phyloP scores from a whole-genome alignment of 2,329 filamentous ascomycete species.

The Clarireedia sp. region DNA sequence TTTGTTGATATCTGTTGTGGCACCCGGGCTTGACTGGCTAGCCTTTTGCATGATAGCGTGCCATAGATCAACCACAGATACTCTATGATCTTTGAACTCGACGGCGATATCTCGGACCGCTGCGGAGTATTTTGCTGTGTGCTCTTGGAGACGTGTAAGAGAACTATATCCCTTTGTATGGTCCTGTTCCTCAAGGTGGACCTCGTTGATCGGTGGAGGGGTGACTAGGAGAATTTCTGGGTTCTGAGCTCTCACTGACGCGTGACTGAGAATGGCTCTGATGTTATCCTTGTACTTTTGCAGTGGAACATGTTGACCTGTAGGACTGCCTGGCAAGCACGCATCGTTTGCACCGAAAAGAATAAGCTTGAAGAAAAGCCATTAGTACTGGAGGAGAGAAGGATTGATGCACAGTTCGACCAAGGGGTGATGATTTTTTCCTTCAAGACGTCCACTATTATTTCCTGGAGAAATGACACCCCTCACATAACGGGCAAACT shows the following conservation, averaged over 20 bases:
- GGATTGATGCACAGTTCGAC: background rate
- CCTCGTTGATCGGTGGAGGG: conserved; percentile 69
- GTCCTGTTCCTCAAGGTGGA: conserved; percentile 30
- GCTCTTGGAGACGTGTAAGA: conserved; percentile 50
- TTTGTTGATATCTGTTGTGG: conserved; percentile 9
- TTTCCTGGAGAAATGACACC: background rate
- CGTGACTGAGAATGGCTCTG: conserved; percentile 62
- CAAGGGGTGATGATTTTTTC: background rate
- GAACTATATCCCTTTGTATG: conserved; percentile 22
- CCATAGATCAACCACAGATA: conserved; percentile 74
- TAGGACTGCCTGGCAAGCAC: conserved; percentile 47
- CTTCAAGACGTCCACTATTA: background rate
- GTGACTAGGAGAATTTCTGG: conserved; percentile 71
- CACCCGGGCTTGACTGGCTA: conserved; percentile 42
- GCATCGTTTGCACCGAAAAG: conserved; percentile 92
- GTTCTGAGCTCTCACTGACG: conserved; percentile 58
- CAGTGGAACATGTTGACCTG: conserved; percentile 71
- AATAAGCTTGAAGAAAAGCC: conserved; percentile 33
- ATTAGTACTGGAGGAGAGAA: background rate
- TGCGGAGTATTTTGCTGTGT: conserved; percentile 55
- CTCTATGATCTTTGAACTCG: conserved; percentile 22
- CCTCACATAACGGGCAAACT: conserved; percentile 21
- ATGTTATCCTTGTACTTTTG: conserved; percentile 67
- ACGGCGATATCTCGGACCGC: conserved; percentile 45
- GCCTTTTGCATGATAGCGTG: conserved; percentile 65